Evolutionary conservation across 2,329 filamentous ascomycete species (phyloP), one percentile per base, ranked within the genome.

Genomic region (Aureobasidium sp.): DNA sequence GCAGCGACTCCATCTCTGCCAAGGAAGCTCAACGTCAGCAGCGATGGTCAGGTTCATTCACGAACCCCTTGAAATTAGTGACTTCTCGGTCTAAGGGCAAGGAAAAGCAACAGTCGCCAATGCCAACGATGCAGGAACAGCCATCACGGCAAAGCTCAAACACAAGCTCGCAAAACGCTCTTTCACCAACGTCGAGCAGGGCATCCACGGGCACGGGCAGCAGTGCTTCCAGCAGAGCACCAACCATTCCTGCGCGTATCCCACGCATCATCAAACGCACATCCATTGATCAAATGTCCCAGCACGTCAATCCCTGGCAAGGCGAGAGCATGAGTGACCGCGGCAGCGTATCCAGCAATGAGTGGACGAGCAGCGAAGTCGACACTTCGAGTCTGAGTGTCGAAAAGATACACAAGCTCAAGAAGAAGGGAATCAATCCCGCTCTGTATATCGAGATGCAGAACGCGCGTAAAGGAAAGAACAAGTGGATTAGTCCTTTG

Each of bases 371-470:
- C 35, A 76, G 74, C 53, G 70, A 71, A n/a, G 74, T 70, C 48
- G 75, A 77, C 60, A 74, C 67, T 15, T 74, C 71, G 61, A 64
- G 65, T 7, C 61, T 78, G 62, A 75, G 70, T 29, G 70, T 74
- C 12, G 72, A 75, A 58, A 73, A 79, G 49, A 68, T 78, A 47
- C 73, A 73, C 62, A 78, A 77, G 64, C 71, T 77, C 67, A 69
- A 71, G 66, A 76, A 77, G 67, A 80, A 79, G 66, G 76, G 77
- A 1, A 76, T 79, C 65, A 78, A 79, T 63, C 77, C 76, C 15
- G 70, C 74, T 11, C 63, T 79, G 53, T 79, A 75, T 63, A 73
- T 75, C 15, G 77, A 80, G 67, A 79, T 79, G 77, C 75, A 77
- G 64, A 74, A 76, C 29, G 75, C 74, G 24, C 71, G 71, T 58